These are phyloP conservation scores for Ophiostoma pallidulum DNA, from an alignment of 2,329 filamentous ascomycete genomes.

Conservation along the genomic window DNA sequence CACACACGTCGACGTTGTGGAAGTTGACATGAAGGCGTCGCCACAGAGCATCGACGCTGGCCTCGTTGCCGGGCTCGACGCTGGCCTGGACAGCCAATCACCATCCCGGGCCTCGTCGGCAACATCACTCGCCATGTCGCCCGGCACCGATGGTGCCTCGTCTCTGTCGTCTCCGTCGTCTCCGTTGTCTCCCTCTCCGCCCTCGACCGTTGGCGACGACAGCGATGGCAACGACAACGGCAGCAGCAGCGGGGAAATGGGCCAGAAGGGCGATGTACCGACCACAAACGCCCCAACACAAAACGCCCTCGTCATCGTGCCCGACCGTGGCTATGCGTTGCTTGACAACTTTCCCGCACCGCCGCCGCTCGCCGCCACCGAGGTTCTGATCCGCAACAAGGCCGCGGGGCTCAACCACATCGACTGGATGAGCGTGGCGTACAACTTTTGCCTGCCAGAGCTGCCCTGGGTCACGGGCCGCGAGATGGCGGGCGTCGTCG, in stretches of 20 bases:
- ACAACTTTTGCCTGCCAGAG: conserved; percentile 31
- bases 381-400: conserved; percentile 27
- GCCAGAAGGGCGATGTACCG: neutral
- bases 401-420: conserved; percentile 28
- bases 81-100: too few relatives aligned
- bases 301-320: conserved; percentile 1
- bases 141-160: too few relatives aligned
- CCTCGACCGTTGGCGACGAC: neutral
- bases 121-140: neutral
- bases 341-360: neutral
- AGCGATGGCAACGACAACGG: neutral
- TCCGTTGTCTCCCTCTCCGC: neutral
- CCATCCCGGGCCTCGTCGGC: neutral
- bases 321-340: neutral
- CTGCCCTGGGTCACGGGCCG: conserved; percentile 15
- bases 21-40: neutral
- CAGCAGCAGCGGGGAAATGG: too few relatives aligned
- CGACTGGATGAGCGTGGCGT: conserved; percentile 32
- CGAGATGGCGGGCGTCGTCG: conserved; percentile 17
- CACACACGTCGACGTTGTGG: neutral
- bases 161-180: too few relatives aligned
- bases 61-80: too few relatives aligned
- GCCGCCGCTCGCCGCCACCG: conserved; percentile 8
- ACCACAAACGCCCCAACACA: neutral
- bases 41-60: too few relatives aligned